Base-by-base conservation (phyloP, 2,329 filamentous ascomycete species). In the Fusarium equiseti region DNA sequence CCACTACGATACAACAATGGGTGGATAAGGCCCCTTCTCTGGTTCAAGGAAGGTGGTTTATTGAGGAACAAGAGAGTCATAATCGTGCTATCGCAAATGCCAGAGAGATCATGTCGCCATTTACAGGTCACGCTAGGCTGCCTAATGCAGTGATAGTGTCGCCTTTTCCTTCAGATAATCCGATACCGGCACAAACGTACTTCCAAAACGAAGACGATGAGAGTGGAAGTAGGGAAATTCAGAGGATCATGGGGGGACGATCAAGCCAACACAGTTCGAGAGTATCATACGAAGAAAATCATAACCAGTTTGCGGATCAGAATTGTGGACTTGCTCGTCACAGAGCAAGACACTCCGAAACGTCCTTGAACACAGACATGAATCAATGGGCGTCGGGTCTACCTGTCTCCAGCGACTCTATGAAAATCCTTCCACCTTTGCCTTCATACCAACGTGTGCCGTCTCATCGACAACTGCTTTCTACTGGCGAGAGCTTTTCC, bases 41-140 rank as follows among this genome's bases (percentile, higher is more conserved):
- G 10, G 87, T 91, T 49, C 73, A 79, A 11, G 82, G 83, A 15
- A 84, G 89, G 22, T 92, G 90, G 90, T 77, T 82, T 9, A 82
- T 88, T 24, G 90, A 92, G 72, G 83, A 85, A 20, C 85, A 88
- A 50, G 86, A 89, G 42, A 83, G 81, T 38, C 75, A 80, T 9
- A 79, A 81, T 20, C 79, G 84, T 27, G 80, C 83, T 11, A 79
- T 80, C 31, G 78, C 81, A 48, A 84, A 86, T 35, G 80, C 83
- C 29, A 81, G 81, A 22, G 86, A 88, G 73, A 79, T 82, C 52
- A 81, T 83, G 62, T 75, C 73, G 2, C 75, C 77, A 13, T 77
- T 72, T 48, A 61, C 75, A 45, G 62, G 72, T 55, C 61, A 55
- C 26, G 20, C 42, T 13, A 38, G 50, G 24, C 44, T 22, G 10